A percentile compares a stretch with the other conserved stretches of the same genome.
Evolutionary conservation across 352 stramenopile species (phyloP).

Genomic region (Pythium guiyangense): DNA sequence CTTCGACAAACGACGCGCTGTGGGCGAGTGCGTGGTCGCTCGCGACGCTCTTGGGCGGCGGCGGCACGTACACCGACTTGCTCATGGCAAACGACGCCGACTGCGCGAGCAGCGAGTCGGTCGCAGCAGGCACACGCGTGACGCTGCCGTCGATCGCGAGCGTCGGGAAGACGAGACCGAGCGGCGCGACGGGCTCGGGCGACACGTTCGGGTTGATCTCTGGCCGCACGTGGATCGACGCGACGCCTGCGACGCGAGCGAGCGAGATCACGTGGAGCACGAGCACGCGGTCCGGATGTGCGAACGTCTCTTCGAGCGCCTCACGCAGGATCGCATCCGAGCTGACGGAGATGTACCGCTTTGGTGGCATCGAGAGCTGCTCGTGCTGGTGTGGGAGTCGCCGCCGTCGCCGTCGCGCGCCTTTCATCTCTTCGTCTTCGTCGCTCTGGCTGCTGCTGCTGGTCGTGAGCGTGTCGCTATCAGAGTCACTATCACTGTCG

Average conservation of each 20-base stretch:
- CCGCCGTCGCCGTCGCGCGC: background rate
- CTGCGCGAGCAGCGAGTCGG: conserved; percentile 23
- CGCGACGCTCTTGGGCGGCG: conserved; percentile 34
- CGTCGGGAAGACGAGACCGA: conserved; percentile 71
- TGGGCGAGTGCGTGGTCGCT: conserved; percentile 29
- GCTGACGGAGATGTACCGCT: conserved; percentile 56
- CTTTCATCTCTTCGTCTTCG: too few species aligned
- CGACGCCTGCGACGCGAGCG: conserved; percentile 38
- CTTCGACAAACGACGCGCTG: conserved; percentile 40
- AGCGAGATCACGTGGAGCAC: conserved; percentile 77
- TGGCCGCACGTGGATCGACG: conserved; percentile 64
- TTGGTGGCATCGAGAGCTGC: conserved; percentile 1
- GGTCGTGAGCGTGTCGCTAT: background rate
- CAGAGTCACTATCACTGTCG: background rate
- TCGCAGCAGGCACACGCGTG: conserved; percentile 27
- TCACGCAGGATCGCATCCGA: conserved; percentile 45
- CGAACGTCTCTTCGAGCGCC: conserved; percentile 70
- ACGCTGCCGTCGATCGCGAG: conserved; percentile 46
- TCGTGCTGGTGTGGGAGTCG: background rate
- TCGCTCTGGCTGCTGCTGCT: background rate
- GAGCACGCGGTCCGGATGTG: conserved; percentile 46
- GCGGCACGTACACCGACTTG: conserved; percentile 57
- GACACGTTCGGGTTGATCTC: conserved; percentile 82
- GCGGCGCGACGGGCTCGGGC: conserved; percentile 58
- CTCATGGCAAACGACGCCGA: conserved; percentile 35